Percentiles rank a stretch among this genome's conserved stretches.
phyloP scores from a whole-genome alignment of 805 yeast genomes.

The Tetrapisispora taiwanensis region DNA sequence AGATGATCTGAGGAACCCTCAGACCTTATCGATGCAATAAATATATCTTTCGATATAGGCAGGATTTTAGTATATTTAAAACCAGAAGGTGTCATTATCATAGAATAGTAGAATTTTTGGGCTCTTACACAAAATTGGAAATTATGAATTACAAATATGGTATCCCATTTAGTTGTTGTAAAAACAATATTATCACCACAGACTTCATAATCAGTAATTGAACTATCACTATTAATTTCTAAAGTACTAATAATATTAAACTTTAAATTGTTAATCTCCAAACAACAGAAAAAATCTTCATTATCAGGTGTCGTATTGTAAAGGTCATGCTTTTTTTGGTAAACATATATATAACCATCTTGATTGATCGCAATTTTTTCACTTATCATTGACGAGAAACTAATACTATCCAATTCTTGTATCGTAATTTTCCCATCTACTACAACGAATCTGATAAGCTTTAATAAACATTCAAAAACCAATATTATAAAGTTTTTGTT shows the following conservation, averaged over 20 bases:
- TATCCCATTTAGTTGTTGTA: constrained; percentile 5
- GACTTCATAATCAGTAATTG: constrained; percentile 8
- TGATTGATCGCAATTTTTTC: constrained; percentile 3
- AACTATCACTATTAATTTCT: constrained; percentile 8
- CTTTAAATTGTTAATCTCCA: background rate
- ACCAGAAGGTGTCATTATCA: constrained; percentile 4
- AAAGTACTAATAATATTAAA: constrained; percentile 4
- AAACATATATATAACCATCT: constrained; percentile 1
- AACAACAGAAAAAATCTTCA: background rate
- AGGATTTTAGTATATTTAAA: constrained; percentile 4
- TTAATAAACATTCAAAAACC: constrained; percentile 9
- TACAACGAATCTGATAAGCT: constrained; percentile 12
- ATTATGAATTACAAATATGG: constrained; percentile 8
- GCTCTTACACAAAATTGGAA: constrained; percentile 1
- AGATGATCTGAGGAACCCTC: constrained; percentile 6
- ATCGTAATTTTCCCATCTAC: constrained; percentile 9
- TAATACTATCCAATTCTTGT: constrained; percentile 2
- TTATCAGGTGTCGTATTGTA: background rate
- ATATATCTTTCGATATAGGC: constrained; percentile 6
- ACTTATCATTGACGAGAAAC: constrained; percentile 3
- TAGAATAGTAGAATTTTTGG: background rate
- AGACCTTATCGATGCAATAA: constrained; percentile 6
- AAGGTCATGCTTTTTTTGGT: background rate
- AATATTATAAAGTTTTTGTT: constrained; percentile 7
- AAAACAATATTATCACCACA: constrained; percentile 10